Conservation (phyloP, 179 eudicot species). For the Vitellaria paradoxa region DNA sequence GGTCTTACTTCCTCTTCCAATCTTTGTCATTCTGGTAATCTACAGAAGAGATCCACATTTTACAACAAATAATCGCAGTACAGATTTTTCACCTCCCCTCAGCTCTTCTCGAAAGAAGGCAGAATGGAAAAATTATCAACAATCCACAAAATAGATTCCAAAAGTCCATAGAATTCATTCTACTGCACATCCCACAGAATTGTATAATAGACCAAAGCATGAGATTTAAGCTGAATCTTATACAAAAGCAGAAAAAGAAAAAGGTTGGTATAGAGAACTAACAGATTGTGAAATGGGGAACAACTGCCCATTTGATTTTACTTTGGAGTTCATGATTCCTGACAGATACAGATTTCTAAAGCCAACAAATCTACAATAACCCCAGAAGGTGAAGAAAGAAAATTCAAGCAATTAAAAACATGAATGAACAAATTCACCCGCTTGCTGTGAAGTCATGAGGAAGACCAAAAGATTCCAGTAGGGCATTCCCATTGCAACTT, state of each 20-base stretch:
- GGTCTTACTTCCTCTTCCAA: no score
- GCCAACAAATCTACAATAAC: constrained; percentile 28
- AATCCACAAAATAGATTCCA: background rate
- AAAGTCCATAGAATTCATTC: background rate
- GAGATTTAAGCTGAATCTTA: constrained; percentile 12
- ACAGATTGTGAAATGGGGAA: constrained; percentile 7
- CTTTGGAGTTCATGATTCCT: constrained; percentile 13
- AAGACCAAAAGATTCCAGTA: constrained; percentile 9
- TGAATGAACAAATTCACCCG: constrained; percentile 35
- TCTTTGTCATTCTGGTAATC: no score
- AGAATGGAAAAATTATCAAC: background rate
- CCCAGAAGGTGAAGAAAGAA: constrained; percentile 12
- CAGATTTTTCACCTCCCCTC: background rate
- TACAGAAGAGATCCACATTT: no score
- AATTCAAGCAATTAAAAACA: constrained; percentile 26
- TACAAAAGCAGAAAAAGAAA: constrained; percentile 14
- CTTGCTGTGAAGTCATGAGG: constrained; percentile 10
- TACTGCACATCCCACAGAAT: background rate
- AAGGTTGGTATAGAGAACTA: constrained; percentile 19
- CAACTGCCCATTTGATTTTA: constrained; percentile 12
- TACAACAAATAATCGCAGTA: background rate
- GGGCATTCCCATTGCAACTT: background rate
- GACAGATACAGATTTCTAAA: constrained; percentile 23
- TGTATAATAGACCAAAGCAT: constrained; percentile 11
- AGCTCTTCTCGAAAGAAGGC: background rate